Percentiles rank a stretch among this genome's conserved stretches.
Evolutionary conservation across 2,329 filamentous ascomycete species (phyloP).

Genomic region (Nothopassalora personata): DNA sequence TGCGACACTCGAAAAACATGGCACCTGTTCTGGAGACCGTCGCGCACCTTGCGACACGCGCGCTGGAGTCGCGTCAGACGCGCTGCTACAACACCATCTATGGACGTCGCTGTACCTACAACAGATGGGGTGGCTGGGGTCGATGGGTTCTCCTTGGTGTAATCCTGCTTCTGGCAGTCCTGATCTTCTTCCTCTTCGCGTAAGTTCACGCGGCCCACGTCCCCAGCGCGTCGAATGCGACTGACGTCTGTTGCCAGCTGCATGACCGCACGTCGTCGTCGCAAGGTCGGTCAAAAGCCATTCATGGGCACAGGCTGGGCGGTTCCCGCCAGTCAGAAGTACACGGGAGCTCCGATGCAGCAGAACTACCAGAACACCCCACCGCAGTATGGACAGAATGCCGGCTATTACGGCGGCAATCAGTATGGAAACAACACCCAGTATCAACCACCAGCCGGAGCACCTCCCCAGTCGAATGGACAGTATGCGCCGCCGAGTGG

Average conservation of each 20-base stretch:
- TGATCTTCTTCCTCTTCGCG: conserved; percentile 13
- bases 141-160: conserved; percentile 16
- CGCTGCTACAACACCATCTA: conserved; percentile 6
- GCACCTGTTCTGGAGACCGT: not conserved
- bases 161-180: conserved; percentile 8
- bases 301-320: conserved; percentile 17
- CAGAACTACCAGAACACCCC: conserved; percentile 7
- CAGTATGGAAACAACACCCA: not conserved
- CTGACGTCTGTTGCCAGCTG: conserved; percentile 6
- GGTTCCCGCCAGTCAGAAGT: conserved; percentile 4
- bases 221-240: not conserved
- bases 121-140: conserved; percentile 12
- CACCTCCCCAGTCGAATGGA: not conserved
- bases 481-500: not conserved
- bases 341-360: conserved; percentile 6
- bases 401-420: conserved; percentile 1
- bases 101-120: conserved; percentile 1
- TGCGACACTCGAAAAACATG: not conserved
- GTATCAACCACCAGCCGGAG: not conserved
- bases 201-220: conserved; percentile 5
- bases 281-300: conserved; percentile 13
- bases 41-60: not conserved
- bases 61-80: not conserved
- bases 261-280: conserved; percentile 10
- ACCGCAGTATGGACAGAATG: conserved; percentile 1